Percentiles rank a stretch among this genome's conserved stretches.
Conservation (phyloP, 2,329 filamentous ascomycete species). For the Tolypocladium tundrense region DNA sequence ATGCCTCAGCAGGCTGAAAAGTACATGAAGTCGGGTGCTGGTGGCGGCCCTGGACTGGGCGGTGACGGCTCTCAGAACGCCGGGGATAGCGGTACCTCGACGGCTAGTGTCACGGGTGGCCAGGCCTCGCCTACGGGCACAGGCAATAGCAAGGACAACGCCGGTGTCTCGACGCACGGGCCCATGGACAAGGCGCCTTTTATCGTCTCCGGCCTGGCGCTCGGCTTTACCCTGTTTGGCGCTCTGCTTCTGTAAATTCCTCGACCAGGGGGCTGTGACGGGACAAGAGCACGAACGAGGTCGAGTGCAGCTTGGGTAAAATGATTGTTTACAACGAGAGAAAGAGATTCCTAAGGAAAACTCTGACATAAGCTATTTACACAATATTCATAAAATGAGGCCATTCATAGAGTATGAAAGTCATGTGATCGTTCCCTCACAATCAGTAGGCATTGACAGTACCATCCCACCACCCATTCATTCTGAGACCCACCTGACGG, state of each 20-base stretch:
- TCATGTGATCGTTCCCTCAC: too few relatives aligned
- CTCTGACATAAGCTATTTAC: too few relatives aligned
- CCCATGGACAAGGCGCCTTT: conserved; percentile 20
- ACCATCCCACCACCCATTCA: too few relatives aligned
- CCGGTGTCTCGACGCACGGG: conserved; percentile 16
- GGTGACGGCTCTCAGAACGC: conserved; percentile 45
- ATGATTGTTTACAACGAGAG: too few relatives aligned
- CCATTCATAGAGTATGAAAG: too few relatives aligned
- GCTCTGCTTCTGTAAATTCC: conserved; percentile 27
- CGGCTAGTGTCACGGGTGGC: conserved; percentile 26
- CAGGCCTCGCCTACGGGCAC: conserved; percentile 17
- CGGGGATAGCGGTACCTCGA: conserved; percentile 34
- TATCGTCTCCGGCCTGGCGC: conserved; percentile 21
- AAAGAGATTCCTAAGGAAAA: too few relatives aligned
- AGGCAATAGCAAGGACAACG: conserved; percentile 15
- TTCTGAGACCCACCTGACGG: too few relatives aligned
- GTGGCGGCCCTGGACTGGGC: conserved; percentile 40
- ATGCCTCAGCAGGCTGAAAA: conserved; percentile 40
- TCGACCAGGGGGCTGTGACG: background rate
- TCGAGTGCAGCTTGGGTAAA: too few relatives aligned
- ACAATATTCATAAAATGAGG: too few relatives aligned
- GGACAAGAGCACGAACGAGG: too few relatives aligned
- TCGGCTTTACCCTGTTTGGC: conserved; percentile 28
- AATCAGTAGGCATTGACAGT: too few relatives aligned
- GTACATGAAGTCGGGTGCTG: conserved; percentile 44